These are phyloP conservation scores for Hysterangium stoloniferum DNA, from an alignment of 768 basidiomycete genomes.

Conservation along the genomic window DNA sequence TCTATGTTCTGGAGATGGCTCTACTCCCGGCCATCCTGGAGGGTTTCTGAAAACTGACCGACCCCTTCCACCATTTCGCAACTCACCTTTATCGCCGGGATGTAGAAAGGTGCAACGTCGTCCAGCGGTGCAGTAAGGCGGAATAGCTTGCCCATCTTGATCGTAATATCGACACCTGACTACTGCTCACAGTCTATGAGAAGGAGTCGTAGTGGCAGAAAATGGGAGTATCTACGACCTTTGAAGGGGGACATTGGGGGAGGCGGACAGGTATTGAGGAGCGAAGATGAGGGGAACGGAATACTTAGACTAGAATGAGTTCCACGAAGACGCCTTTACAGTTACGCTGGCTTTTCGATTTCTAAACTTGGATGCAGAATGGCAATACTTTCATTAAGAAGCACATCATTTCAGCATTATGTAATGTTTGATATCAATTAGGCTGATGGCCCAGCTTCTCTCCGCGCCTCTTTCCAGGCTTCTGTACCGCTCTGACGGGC, in stretches of 20 bases:
- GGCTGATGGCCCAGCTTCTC: slow-evolving; percentile 21
- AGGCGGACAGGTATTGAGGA: neutral
- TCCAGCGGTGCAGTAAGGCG: slow-evolving; percentile 3
- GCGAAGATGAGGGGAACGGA: neutral
- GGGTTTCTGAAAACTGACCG: no score
- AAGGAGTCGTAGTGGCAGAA: neutral
- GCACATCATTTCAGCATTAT: no score
- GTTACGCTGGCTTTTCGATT: no score
- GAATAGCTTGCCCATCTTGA: slow-evolving; percentile 1
- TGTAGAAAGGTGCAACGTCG: slow-evolving; percentile 6
- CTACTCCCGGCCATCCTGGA: slow-evolving; percentile 1
- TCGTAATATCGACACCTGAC: slow-evolving; percentile 5
- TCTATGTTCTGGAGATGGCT: neutral
- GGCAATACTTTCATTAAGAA: no score
- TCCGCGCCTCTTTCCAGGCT: slow-evolving; percentile 26
- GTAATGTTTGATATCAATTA: no score
- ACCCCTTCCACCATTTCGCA: no score
- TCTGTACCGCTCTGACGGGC: slow-evolving; percentile 26
- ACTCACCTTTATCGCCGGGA: slow-evolving; percentile 1
- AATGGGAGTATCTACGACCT: neutral
- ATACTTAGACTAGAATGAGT: no score
- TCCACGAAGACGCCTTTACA: no score
- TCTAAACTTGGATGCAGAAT: no score
- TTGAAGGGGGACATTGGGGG: slow-evolving; percentile 3
- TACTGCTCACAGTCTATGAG: neutral